Evolutionary conservation across 805 yeast genomes (phyloP).

Genomic region (Scheffersomyces coipomensis): DNA sequence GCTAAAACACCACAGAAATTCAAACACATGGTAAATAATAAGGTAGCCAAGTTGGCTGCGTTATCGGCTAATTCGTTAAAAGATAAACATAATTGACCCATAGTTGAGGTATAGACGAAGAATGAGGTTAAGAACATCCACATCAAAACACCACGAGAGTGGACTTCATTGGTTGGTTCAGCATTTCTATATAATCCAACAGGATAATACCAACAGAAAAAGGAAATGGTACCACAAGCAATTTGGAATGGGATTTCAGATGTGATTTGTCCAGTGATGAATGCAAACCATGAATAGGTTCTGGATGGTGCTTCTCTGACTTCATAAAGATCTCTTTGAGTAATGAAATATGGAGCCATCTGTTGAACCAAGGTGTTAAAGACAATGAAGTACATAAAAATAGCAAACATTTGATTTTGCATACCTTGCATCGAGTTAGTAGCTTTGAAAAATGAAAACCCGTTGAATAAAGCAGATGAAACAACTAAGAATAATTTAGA

Average conservation of each 20-base stretch:
- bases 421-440: conserved; percentile 50
- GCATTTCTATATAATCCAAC: conserved; percentile 51
- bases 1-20: conserved; percentile 38
- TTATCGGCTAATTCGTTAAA: conserved; percentile 31
- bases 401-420: conserved; percentile 66
- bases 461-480: conserved; percentile 61
- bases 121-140: conserved; percentile 29
- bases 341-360: conserved; percentile 42
- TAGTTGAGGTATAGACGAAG: conserved; percentile 22
- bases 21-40: conserved; percentile 32
- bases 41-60: conserved; percentile 30
- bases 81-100: conserved; percentile 29
- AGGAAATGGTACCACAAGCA: conserved; percentile 39
- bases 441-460: conserved; percentile 71
- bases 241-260: conserved; percentile 50
- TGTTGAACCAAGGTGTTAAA: conserved; percentile 41
- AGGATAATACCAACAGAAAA: conserved; percentile 63
- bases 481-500: conserved; percentile 59
- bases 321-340: conserved; percentile 45
- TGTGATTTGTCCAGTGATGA: conserved; percentile 37
- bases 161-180: conserved; percentile 36
- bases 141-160: conserved; percentile 35
- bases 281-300: conserved; percentile 43
- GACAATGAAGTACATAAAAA: conserved; percentile 44
- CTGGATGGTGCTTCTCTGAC: conserved; percentile 45